phyloP scores from a whole-genome alignment of 805 yeast species.

The Kodamaea hsintzibuensis region DNA sequence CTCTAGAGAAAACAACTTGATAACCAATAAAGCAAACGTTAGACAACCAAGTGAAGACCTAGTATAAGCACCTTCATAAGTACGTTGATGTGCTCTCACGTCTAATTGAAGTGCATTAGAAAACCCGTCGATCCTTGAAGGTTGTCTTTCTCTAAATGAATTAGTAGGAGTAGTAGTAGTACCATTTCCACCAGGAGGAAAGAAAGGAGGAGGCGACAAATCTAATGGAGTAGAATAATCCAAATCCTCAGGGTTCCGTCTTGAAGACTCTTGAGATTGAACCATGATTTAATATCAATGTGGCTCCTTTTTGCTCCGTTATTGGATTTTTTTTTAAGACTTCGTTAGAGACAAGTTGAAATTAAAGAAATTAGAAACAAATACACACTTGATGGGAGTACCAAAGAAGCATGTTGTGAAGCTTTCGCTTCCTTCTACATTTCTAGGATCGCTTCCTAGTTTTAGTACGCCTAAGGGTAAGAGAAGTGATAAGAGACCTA shows the following conservation, averaged over 20 bases:
- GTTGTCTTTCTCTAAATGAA: slow-evolving; percentile 19
- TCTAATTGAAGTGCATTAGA: slow-evolving; percentile 46
- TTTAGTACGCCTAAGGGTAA: slow-evolving; percentile 19
- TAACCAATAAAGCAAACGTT: slow-evolving; percentile 62
- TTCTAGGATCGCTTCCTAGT: slow-evolving; percentile 35
- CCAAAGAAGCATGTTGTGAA: slow-evolving; percentile 37
- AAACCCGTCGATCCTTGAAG: slow-evolving; percentile 38
- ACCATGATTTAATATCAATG: not conserved
- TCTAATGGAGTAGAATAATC: not conserved
- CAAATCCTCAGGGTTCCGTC: not conserved
- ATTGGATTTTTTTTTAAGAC: too few relatives aligned
- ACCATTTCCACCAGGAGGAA: not conserved
- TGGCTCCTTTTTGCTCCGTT: not conserved
- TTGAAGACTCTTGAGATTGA: not conserved
- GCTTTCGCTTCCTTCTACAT: slow-evolving; percentile 29
- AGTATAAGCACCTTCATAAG: slow-evolving; percentile 82
- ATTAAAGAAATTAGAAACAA: not conserved
- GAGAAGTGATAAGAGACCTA: not conserved
- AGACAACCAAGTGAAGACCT: slow-evolving; percentile 70
- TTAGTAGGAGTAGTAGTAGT: not conserved
- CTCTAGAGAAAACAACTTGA: slow-evolving; percentile 63
- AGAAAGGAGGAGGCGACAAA: not conserved
- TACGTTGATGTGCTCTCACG: slow-evolving; percentile 72
- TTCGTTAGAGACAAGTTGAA: too few relatives aligned
- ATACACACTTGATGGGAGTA: slow-evolving; percentile 1